A percentile compares a stretch with the other conserved stretches of the same genome.
phyloP scores from a whole-genome alignment of 768 basidiomycete species.

The Mycena maculata region DNA sequence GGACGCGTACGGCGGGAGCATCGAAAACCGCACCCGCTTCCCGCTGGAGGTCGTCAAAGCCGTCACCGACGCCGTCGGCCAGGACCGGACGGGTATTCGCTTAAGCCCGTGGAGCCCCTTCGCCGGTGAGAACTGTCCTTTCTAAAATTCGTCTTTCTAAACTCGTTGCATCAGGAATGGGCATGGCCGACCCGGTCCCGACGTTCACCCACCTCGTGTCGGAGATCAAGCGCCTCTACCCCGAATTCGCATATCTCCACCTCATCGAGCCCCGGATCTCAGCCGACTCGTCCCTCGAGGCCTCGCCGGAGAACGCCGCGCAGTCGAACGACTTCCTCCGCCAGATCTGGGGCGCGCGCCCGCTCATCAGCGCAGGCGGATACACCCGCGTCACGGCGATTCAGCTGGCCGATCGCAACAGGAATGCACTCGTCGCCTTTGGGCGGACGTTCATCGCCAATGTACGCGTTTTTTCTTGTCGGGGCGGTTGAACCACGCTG shows the following conservation, averaged over 20 bases:
- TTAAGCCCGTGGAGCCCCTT: conserved; percentile 54
- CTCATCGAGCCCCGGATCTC: conserved; percentile 46
- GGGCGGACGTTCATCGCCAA: conserved; percentile 52
- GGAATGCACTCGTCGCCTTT: conserved; percentile 44
- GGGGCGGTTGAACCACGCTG: neutral
- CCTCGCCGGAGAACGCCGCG: neutral
- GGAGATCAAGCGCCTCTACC: conserved; percentile 41
- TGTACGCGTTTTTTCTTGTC: conserved; percentile 34
- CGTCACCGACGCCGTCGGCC: conserved; percentile 56
- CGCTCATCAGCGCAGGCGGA: conserved; percentile 49
- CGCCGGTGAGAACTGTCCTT: conserved; percentile 40
- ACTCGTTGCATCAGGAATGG: conserved; percentile 36
- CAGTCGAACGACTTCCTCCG: conserved; percentile 40
- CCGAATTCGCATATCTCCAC: conserved; percentile 57
- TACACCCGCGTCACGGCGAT: conserved; percentile 45
- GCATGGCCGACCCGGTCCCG: conserved; percentile 47
- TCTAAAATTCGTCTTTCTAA: conserved; percentile 39
- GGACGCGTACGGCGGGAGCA: conserved; percentile 68
- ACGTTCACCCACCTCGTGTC: conserved; percentile 49
- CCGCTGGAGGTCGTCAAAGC: conserved; percentile 58
- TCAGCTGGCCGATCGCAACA: conserved; percentile 37
- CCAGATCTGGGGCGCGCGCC: conserved; percentile 40
- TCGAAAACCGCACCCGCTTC: conserved; percentile 64
- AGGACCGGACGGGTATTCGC: conserved; percentile 55
- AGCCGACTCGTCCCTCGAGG: neutral